Base-by-base conservation (phyloP, 2,329 filamentous ascomycete genomes). In the Elsinoe perseae region DNA sequence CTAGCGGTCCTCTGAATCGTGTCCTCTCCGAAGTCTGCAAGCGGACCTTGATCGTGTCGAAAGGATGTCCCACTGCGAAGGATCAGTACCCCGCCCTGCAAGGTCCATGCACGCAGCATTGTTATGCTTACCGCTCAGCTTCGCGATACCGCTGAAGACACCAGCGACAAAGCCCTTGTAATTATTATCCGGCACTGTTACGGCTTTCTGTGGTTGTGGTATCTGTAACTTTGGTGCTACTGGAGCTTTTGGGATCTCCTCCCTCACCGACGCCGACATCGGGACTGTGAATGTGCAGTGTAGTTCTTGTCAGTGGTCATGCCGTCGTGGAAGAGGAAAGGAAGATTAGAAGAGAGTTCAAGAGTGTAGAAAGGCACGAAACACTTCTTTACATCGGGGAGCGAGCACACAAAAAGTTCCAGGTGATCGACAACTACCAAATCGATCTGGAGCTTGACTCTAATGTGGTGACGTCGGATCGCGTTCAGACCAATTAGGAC, bases 131-230 rank as follows among this genome's bases (percentile, higher is more conserved):
- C 89, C 89, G 65, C 81, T 83, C 57, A 96, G 75, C 74, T 97
- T 97, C 58, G 91, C 85, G 66, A 97, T 86, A 21, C 93, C 93
- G 34, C 89, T 95, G 68, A 96, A 96, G 5, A 96, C 83, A n/a
- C 93, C 93, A 0, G 89, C 93, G 25, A 96, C 89, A 69, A 97
- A 98, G n/a, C 92, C 93, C 66, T 89, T 91, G 77, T 96, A 97
- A 68, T 87, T 85, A 63, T 68, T 65, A 27, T 64, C 60, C 4
- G 61, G 54, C 14, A 56, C 53, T 2, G 42, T 34, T 4, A 56
- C 40, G 3, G 36, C 27, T 18, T 56, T 56, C 21, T 34, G 53
- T 23, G 53, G 40, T 32, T 44, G 53, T 10, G 53, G 53, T 25
- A 56, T 36, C 28, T 56, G 36, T 20, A 56, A 32, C 25, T 32